Percentiles rank a stretch among this genome's conserved stretches.
Evolutionary conservation across 805 yeast species (phyloP).

Genomic region (Zygosaccharomyces rouxii): DNA sequence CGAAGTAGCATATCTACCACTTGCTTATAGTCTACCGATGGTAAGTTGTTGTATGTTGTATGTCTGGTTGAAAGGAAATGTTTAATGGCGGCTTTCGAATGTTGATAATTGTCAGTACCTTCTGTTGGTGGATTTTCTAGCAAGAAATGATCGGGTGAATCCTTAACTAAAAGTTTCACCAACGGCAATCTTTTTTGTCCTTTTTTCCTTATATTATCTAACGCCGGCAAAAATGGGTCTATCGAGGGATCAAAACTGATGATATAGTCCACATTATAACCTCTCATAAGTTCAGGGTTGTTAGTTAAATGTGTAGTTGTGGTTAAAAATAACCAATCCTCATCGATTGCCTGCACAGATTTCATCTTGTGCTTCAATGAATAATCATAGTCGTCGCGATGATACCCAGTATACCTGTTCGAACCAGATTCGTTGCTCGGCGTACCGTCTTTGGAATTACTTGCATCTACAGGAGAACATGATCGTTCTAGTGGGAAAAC

Average conservation of each 20-base stretch:
- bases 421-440: slow-evolving; percentile 11
- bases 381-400: slow-evolving; percentile 30
- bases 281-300: slow-evolving; percentile 31
- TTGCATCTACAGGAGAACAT: slow-evolving; percentile 1
- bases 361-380: slow-evolving; percentile 16
- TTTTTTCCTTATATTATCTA: slow-evolving; percentile 27
- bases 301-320: slow-evolving; percentile 43
- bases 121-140: slow-evolving; percentile 18
- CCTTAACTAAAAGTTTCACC: slow-evolving; percentile 42
- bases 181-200: slow-evolving; percentile 37
- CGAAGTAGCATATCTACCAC: slow-evolving; percentile 7
- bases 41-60: slow-evolving; percentile 3
- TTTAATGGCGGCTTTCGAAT: slow-evolving; percentile 28
- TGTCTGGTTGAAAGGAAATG: slow-evolving; percentile 25
- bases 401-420: slow-evolving; percentile 19
- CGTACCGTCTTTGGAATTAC: slow-evolving; percentile 12
- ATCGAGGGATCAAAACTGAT: slow-evolving; percentile 47
- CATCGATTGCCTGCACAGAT: slow-evolving; percentile 19
- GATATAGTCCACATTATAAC: slow-evolving; percentile 40
- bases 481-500: slow-evolving; percentile 7
- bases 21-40: slow-evolving; percentile 6
- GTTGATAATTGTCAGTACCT: slow-evolving; percentile 16
- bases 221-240: slow-evolving; percentile 32
- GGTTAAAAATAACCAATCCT: slow-evolving; percentile 40
- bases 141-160: slow-evolving; percentile 44